Percentiles rank a stretch among this genome's conserved stretches.
Conservation (phyloP, 192 early-diverging fungal genomes). For the Gigaspora rosea region DNA sequence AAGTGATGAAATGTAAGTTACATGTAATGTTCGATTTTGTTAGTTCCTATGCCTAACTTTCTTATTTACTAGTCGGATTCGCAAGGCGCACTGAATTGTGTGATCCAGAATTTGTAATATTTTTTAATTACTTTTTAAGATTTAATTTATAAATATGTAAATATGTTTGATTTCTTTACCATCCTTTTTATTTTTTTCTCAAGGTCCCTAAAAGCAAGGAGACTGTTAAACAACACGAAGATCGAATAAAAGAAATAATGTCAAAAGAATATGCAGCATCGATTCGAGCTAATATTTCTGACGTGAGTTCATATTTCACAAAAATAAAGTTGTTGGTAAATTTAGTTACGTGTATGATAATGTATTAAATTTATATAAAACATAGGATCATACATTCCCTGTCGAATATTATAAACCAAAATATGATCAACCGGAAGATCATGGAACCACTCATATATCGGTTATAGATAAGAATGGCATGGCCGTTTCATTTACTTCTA, state of each 20-base stretch:
- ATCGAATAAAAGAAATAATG: too few species aligned
- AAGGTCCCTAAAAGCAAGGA: too few species aligned
- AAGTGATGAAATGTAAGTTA: slow-evolving; percentile 75
- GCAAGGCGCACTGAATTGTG: slow-evolving; percentile 80
- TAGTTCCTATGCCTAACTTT: background rate
- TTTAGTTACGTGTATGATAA: background rate
- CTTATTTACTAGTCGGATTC: slow-evolving; percentile 54
- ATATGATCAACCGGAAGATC: slow-evolving; percentile 75
- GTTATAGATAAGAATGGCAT: slow-evolving; percentile 70
- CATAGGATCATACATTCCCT: slow-evolving; percentile 56
- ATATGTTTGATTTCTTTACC: background rate
- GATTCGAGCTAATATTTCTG: too few species aligned
- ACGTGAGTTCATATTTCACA: background rate
- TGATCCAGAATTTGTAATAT: slow-evolving; percentile 68
- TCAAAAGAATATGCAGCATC: too few species aligned
- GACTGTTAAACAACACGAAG: too few species aligned
- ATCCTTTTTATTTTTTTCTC: background rate
- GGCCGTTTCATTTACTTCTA: slow-evolving; percentile 87
- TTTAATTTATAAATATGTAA: slow-evolving; percentile 34
- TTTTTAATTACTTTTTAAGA: background rate
- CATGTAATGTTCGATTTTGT: too few species aligned
- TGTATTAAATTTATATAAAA: background rate
- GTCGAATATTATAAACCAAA: slow-evolving; percentile 77
- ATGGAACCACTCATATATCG: slow-evolving; percentile 93
- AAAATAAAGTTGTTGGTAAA: too few species aligned